Evolutionary conservation across 305 asterid species (phyloP).

Genomic region (Plantago coronopus): DNA sequence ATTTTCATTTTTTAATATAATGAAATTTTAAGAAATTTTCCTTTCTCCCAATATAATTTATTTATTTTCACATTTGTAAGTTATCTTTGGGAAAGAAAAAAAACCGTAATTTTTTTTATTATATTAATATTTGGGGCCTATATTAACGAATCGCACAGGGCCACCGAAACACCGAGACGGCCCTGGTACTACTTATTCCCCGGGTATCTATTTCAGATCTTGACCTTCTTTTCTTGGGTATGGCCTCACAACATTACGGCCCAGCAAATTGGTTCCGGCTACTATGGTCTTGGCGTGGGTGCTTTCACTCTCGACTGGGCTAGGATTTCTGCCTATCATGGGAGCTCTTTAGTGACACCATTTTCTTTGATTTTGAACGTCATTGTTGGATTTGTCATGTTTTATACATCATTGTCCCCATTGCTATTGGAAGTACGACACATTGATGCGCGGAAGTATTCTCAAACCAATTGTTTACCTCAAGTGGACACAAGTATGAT

Average conservation of each 20-base stretch:
- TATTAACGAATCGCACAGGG: too few relatives aligned
- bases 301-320: slow-evolving; percentile 99
- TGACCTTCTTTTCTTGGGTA: slow-evolving; percentile 92
- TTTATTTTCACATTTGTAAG: too few relatives aligned
- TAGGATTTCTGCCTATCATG: slow-evolving; percentile 92
- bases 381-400: slow-evolving; percentile 80
- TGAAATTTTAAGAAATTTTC: too few relatives aligned
- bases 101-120: too few relatives aligned
- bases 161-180: too few relatives aligned
- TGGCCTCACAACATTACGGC: slow-evolving; percentile 91
- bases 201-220: slow-evolving; percentile 79
- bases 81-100: too few relatives aligned
- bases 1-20: too few relatives aligned
- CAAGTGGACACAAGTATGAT: slow-evolving; percentile 66
- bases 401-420: slow-evolving; percentile 80
- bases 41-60: too few relatives aligned
- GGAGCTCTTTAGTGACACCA: slow-evolving; percentile 91
- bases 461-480: slow-evolving; percentile 72
- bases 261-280: slow-evolving; percentile 95
- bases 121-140: too few relatives aligned
- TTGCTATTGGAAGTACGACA: slow-evolving; percentile 93
- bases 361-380: slow-evolving; percentile 79
- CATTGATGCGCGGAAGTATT: slow-evolving; percentile 80
- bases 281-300: slow-evolving; percentile 92
- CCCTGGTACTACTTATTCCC: slow-evolving; percentile 81